A percentile compares a stretch with the other conserved stretches of the same genome.
phyloP scores from a whole-genome alignment of 345 rosid genomes.

The Camelina sativa region DNA sequence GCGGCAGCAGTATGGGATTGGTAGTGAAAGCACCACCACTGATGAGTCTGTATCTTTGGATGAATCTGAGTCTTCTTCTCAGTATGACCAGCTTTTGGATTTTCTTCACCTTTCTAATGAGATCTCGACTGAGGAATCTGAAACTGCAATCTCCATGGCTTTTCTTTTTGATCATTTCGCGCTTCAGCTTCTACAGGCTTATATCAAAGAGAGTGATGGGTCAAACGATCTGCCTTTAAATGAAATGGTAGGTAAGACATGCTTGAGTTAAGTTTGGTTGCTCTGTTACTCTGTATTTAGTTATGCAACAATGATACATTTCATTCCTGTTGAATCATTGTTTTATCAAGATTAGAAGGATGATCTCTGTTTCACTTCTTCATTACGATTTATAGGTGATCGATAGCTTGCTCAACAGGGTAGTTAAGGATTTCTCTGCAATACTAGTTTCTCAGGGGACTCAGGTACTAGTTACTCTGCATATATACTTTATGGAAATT shows the following conservation, averaged over 20 bases:
- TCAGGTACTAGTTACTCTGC: slow-evolving; percentile 54
- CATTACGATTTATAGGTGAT: slow-evolving; percentile 57
- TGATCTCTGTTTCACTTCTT: background rate
- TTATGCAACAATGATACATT: no score
- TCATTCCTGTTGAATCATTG: background rate
- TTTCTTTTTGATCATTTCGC: slow-evolving; percentile 90
- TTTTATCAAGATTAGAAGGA: background rate
- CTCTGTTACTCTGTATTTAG: slow-evolving; percentile 1
- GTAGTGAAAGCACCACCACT: slow-evolving; percentile 79
- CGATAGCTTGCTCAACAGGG: slow-evolving; percentile 78
- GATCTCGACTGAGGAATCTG: slow-evolving; percentile 76
- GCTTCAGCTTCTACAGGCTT: slow-evolving; percentile 80
- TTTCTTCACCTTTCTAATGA: slow-evolving; percentile 87
- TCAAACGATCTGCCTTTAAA: slow-evolving; percentile 76
- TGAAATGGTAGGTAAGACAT: slow-evolving; percentile 90
- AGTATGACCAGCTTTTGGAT: slow-evolving; percentile 81
- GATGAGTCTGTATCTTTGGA: slow-evolving; percentile 85
- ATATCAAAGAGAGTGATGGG: slow-evolving; percentile 70
- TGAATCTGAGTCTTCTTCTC: slow-evolving; percentile 88
- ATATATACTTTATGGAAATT: background rate
- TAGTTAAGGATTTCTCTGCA: slow-evolving; percentile 87
- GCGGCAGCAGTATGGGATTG: slow-evolving; percentile 53
- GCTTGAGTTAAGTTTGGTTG: slow-evolving; percentile 19
- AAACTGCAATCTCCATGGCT: slow-evolving; percentile 68
- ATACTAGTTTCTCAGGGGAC: slow-evolving; percentile 87